These are phyloP conservation scores for Helicocarpus griseus DNA, from an alignment of 2,329 filamentous ascomycete species.

Conservation along the genomic window DNA sequence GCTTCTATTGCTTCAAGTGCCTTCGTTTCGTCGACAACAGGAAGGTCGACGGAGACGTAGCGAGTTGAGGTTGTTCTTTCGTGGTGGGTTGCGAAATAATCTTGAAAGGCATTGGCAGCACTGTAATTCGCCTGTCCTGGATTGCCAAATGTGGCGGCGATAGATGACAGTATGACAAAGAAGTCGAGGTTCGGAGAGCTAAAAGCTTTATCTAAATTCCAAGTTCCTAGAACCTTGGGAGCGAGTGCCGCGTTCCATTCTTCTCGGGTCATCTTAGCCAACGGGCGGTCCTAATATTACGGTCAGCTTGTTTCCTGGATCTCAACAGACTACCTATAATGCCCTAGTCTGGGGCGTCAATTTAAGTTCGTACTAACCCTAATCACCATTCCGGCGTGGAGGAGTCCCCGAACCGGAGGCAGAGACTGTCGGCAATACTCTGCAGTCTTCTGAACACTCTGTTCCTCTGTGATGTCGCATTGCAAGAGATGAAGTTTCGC, in stretches of 20 bases:
- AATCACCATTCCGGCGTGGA: constrained; percentile 15
- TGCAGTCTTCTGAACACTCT: not conserved
- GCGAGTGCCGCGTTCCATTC: constrained; percentile 10
- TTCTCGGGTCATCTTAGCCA: constrained; percentile 19
- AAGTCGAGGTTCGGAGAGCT: constrained; percentile 16
- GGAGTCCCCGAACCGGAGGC: constrained; percentile 16
- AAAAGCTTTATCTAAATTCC: constrained; percentile 16
- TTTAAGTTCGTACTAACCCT: constrained; percentile 12
- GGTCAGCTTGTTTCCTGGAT: not conserved
- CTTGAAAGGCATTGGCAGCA: constrained; percentile 30
- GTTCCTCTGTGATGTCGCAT: constrained; percentile 11
- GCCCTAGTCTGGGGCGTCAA: not conserved
- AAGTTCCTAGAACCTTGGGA: constrained; percentile 20
- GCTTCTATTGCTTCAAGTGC: not conserved
- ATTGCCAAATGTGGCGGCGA: constrained; percentile 25
- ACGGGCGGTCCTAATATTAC: constrained; percentile 16
- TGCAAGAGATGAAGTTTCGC: constrained; percentile 7
- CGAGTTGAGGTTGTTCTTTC: not conserved
- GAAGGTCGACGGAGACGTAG: not conserved
- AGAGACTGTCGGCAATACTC: constrained; percentile 3
- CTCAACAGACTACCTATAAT: not conserved
- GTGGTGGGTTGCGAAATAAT: constrained; percentile 13
- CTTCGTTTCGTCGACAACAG: not conserved
- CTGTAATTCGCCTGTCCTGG: constrained; percentile 27
- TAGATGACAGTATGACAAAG: constrained; percentile 27